These are phyloP conservation scores for Dichotomopilus funicola DNA, from an alignment of 2,329 filamentous ascomycete genomes.

Conservation along the genomic window DNA sequence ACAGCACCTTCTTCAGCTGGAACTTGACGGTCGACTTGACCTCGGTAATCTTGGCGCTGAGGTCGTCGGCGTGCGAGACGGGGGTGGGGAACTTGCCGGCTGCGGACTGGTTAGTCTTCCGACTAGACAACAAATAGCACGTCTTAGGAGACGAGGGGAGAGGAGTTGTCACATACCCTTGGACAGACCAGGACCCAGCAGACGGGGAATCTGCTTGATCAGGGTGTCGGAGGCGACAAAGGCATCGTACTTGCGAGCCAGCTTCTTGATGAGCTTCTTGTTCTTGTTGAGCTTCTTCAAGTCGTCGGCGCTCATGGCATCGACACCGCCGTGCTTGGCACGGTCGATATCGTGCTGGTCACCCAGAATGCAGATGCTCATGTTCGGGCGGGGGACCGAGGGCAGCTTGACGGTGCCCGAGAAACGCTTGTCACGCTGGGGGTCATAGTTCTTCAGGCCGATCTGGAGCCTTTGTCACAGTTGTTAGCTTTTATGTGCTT, in stretches of 20 bases:
- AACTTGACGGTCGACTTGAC: constrained; percentile 99
- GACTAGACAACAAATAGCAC: background rate
- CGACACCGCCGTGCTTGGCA: constrained; percentile 97
- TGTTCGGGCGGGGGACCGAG: constrained; percentile 81
- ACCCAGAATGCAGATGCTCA: constrained; percentile 73
- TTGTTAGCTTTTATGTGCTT: constrained; percentile 6
- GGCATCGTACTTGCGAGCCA: constrained; percentile 99
- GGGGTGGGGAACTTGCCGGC: constrained; percentile 99
- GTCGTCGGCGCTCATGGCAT: constrained; percentile 97
- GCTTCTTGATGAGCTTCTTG: constrained; percentile 99
- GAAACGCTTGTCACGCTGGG: constrained; percentile 99
- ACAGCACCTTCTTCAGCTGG: constrained; percentile 99
- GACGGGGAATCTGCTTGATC: constrained; percentile 99
- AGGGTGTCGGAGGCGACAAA: constrained; percentile 95
- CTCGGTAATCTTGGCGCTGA: constrained; percentile 92
- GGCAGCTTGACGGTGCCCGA: constrained; percentile 96
- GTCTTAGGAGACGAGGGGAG: too few relatives aligned
- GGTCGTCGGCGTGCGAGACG: constrained; percentile 93
- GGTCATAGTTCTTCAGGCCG: constrained; percentile 98
- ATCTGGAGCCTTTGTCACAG: constrained; percentile 46
- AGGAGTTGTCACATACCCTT: constrained; percentile 88
- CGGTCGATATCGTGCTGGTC: constrained; percentile 97
- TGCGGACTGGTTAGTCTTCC: constrained; percentile 33
- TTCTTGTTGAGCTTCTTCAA: constrained; percentile 99
- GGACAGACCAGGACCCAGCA: constrained; percentile 95